Evolutionary conservation across 2,329 filamentous ascomycete species (phyloP).

Genomic region (Domatiomyces globalis): DNA sequence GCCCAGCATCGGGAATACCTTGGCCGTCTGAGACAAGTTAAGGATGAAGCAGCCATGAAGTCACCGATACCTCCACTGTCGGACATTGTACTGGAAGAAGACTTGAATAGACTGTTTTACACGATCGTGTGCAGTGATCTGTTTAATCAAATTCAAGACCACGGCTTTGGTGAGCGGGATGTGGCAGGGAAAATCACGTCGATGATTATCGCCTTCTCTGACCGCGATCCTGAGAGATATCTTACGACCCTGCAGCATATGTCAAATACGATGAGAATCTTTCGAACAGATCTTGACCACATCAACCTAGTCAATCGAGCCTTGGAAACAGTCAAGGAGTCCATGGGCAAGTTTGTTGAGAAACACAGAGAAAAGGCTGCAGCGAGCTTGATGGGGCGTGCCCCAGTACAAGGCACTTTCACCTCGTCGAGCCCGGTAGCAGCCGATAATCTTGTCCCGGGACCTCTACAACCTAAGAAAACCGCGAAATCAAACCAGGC

Average conservation of each 20-base stretch:
- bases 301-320: background rate
- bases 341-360: background rate
- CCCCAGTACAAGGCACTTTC: background rate
- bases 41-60: constrained; percentile 8
- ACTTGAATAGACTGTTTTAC: background rate
- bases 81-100: constrained; percentile 10
- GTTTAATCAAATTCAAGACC: background rate
- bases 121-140: background rate
- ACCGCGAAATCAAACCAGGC: background rate
- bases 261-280: background rate
- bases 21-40: constrained; percentile 3
- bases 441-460: background rate
- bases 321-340: background rate
- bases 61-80: constrained; percentile 12
- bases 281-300: background rate
- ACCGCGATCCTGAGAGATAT: constrained; percentile 11
- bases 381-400: background rate
- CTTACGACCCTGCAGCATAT: constrained; percentile 3
- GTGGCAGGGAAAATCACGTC: constrained; percentile 10
- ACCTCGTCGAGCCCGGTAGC: background rate
- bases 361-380: background rate
- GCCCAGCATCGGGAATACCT: background rate
- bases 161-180: background rate
- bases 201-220: constrained; percentile 8
- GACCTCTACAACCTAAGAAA: background rate